Evolutionary conservation across 306 rosid genomes (phyloP), one percentile per base, ranked within the genome.

Genomic region (Abrus precatorius): DNA sequence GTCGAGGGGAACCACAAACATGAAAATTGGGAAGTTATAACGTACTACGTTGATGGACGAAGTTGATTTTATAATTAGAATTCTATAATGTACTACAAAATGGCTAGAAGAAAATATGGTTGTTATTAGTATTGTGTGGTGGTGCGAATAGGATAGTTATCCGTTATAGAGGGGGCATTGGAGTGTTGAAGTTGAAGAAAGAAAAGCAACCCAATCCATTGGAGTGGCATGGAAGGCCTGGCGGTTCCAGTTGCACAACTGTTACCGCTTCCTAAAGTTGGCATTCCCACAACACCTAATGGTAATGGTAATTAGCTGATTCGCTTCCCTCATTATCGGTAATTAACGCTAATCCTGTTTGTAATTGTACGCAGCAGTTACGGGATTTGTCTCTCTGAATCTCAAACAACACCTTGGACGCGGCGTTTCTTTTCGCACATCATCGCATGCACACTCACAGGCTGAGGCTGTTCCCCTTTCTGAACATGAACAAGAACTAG

Each of bases 381-480:
- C 76, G 63, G 77, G 83, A 60, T 60, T 80, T 49, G 7, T 71
- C 9, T 61, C 73, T 36, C 40, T 36, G 40, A 36, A 36, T 33
- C 65, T 38, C 57, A 80, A 41, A 62, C 79, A 27, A 34, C 64
- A 36, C 20, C 53, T 53, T 27, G 43, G 9, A 38, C 83, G 56
- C 87, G 78, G 88, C 87, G 87, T 83, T 70, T 78, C 72, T 56
- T 84, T 79, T 83, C 93, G 91, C 9, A 89, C 93, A 67, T 86
- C 90, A 34, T 78, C 87, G 43, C 67, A 56, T 5, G 32, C 84
- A 3, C 77, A 69, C 5, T 13, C 67, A 9, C 78, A 55, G 36
- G 27, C 52, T 1, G 45, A 70, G 80, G 85, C 90, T 87, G 85
- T 34, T 63, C 86, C 94, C 47, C 82, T 69, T 63, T 79, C 78